Base-by-base conservation (phyloP, 352 stramenopile genomes). In the Globisporangium sylvaticum region DNA sequence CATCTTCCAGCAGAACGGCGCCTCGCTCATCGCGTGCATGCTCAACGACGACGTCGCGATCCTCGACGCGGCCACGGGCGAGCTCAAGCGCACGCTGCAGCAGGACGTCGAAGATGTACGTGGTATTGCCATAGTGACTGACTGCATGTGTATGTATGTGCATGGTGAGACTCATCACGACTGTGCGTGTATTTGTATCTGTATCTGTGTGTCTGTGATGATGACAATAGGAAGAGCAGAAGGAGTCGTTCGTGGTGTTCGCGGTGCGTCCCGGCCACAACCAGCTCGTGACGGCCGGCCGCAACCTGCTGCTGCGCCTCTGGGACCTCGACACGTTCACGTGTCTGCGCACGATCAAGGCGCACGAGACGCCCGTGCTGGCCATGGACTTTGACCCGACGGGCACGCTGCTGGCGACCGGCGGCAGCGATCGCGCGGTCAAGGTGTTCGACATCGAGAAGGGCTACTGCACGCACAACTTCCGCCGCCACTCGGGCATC, bases 401-500 rank as follows among this genome's bases (percentile, higher is more conserved):
- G 25, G 91, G 91, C 46, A 97, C 90, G 58, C 75, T 99, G 66
- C 77, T 99, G 9, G 96, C 96, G 8, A 99, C 97, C 1, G 97
- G 95, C 68, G 96, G 95, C 25, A 96, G 97, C 32, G 97, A 99
- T 78, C 94, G 96, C 56, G 90, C 87, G 1, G 96, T 98, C 48
- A 97, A 98, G 66, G 93, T 98, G 27, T 98, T 96, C 63, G 92
- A 98, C 74, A 82, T 98, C 29, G 83, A 96, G 64, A 91, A 95
- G 72, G 93, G 91, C 31, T 97, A 90, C 74, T 97, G 89, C 75
- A 98, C 94, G 62, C 94, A 98, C 82, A 97, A 94, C 78, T 98
- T 98, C 70, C 83, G 79, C 32, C 79, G 82, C 9, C 92, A 98
- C 68, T 62, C 74, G 12, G 93, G 80, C 48, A 94, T 98, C 65